phyloP scores from a whole-genome alignment of 1,139 yeast species.

The Hyphopichia pseudoburtonii region DNA sequence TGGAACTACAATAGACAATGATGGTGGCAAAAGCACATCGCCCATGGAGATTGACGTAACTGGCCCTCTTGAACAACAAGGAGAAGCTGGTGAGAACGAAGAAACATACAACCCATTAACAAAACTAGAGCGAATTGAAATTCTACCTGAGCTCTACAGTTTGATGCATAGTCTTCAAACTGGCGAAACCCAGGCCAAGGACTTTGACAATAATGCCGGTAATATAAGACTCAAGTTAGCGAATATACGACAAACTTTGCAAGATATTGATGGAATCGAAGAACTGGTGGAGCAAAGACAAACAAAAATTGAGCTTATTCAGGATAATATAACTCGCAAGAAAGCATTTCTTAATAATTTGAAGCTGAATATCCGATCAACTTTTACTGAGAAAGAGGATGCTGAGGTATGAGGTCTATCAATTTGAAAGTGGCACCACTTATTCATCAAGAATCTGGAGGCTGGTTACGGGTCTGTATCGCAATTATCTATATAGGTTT shows the following conservation, averaged over 20 bases:
- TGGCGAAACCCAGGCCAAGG: conserved; percentile 41
- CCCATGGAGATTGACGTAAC: conserved; percentile 2
- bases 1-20: conserved; percentile 8
- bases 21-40: neutral
- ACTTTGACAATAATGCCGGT: conserved; percentile 47
- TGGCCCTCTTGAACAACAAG: conserved; percentile 2
- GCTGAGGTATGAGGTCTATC: no score
- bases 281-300: conserved; percentile 34
- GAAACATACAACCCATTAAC: conserved; percentile 22
- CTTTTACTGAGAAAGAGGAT: neutral
- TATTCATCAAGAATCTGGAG: no score
- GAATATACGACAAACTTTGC: conserved; percentile 30
- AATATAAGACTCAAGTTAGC: conserved; percentile 38
- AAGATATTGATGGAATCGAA: conserved; percentile 40
- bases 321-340: conserved; percentile 26
- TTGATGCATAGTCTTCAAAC: conserved; percentile 35
- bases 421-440: no score
- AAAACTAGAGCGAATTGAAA: conserved; percentile 30
- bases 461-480: no score
- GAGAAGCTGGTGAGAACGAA: neutral
- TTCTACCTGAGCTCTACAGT: conserved; percentile 40
- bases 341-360: conserved; percentile 23
- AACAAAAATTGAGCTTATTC: conserved; percentile 25
- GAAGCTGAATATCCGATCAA: conserved; percentile 7
- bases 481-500: no score